A percentile compares a stretch with the other conserved stretches of the same genome.
Conservation (phyloP, 2,329 filamentous ascomycete species). For the Gnomoniopsis sp. region DNA sequence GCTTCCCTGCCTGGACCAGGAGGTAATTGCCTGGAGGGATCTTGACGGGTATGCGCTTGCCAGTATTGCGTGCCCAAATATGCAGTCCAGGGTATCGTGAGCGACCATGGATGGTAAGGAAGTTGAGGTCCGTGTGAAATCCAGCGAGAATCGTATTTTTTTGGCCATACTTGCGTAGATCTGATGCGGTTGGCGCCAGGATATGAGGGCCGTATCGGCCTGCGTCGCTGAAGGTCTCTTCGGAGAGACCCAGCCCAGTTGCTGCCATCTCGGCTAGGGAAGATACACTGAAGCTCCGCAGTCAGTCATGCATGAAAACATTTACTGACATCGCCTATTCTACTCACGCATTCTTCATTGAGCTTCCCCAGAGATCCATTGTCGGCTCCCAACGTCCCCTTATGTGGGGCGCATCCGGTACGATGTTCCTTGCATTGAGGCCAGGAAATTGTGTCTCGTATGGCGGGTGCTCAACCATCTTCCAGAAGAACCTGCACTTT, state of each 20-base stretch:
- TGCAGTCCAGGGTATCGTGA: constrained; percentile 60
- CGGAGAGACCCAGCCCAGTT: constrained; percentile 50
- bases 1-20: constrained; percentile 60
- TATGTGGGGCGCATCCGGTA: constrained; percentile 47
- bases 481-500: constrained; percentile 63
- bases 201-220: constrained; percentile 59
- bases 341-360: constrained; percentile 59
- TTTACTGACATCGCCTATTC: not conserved
- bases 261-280: constrained; percentile 58
- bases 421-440: constrained; percentile 53
- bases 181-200: constrained; percentile 58
- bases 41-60: constrained; percentile 53
- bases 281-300: constrained; percentile 38
- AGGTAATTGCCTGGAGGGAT: constrained; percentile 57
- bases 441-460: constrained; percentile 53
- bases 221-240: constrained; percentile 50
- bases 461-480: constrained; percentile 52
- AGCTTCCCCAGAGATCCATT: constrained; percentile 56
- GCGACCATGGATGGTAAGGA: constrained; percentile 62
- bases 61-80: constrained; percentile 63
- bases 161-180: constrained; percentile 49
- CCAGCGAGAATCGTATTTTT: constrained; percentile 59
- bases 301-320: too few species aligned
- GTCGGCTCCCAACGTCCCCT: constrained; percentile 47
- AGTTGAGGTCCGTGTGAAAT: constrained; percentile 64